Base-by-base conservation (phyloP, 371 early-diverging fungal genomes). In the Saksenaea oblongispora region DNA sequence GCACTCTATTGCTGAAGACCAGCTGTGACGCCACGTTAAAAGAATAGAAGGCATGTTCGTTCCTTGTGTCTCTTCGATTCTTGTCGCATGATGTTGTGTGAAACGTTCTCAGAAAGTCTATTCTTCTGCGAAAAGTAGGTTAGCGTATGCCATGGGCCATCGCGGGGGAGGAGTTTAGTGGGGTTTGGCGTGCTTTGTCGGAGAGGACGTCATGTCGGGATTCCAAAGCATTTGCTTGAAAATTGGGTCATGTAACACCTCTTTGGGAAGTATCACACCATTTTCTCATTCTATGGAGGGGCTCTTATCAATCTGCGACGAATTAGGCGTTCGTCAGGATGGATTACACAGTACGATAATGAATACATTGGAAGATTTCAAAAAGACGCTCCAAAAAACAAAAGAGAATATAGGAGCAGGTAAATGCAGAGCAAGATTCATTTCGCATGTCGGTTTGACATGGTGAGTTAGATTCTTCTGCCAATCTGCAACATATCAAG, bases 331-430 rank as follows among this genome's bases (percentile, higher is more conserved):
- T 14, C 67, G 66, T 10, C 70, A 73, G 34, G 18, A 7, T 3
- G n/a, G n/a, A 5, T 64, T 70, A 65, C 71, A 75, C 27, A 61
- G 59, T 24, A 44, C 62, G 3, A 56, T 72, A n/a, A 22, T 64
- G 7, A 26, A 58, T 14, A 72, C 63, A 56, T 11, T 75, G n/a
- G 39, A 37, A 0, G 37, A 35, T 8, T 63, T 75, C 9, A 64
- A 63, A 27, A 42, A 53, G 4, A 7, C 70, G 15, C 41, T 79
- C 5, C 53, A 67, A 54, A 34, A 58, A 37, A 65, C 72, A 53
- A 76, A 74, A 44, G 54, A 61, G 28, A 37, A 57, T 10, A 54
- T 76, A 54, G 42, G 56, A 13, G 55, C 66, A 36, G 76, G 79
- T 73, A 69, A 62, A 41, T n/a, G 17, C 7, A 26, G 51, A 51